A percentile compares a stretch with the other conserved stretches of the same genome.
Conservation (phyloP, 2,329 filamentous ascomycete species). For the Colletotrichum tamarilloi region DNA sequence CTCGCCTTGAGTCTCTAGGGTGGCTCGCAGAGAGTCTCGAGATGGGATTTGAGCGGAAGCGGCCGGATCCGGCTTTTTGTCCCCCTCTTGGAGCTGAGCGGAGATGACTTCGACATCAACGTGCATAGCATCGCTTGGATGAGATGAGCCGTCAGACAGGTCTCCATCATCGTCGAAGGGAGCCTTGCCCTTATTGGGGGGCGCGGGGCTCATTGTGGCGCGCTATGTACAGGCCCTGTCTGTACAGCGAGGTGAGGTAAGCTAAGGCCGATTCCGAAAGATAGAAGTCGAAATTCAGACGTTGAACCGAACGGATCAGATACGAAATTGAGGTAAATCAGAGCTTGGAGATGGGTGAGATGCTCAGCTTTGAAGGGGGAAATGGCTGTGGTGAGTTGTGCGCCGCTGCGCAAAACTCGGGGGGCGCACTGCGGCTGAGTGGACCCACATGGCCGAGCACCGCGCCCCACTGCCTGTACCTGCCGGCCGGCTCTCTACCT, state of each 20-base stretch:
- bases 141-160: neutral
- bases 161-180: neutral
- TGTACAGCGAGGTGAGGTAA: too few relatives aligned
- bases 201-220: slow-evolving; percentile 10
- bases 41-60: too few relatives aligned
- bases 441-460: neutral
- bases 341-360: neutral
- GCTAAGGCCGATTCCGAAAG: neutral
- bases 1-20: neutral
- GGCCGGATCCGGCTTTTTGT: neutral
- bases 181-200: neutral
- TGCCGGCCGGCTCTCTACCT: neutral
- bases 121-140: neutral
- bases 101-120: neutral
- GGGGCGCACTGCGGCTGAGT: slow-evolving; percentile 2
- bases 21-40: too few relatives aligned
- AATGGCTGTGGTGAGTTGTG: slow-evolving; percentile 16
- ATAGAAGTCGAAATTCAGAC: neutral
- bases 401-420: slow-evolving; percentile 30
- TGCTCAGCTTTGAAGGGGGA: neutral
- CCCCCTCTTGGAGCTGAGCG: neutral
- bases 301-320: neutral
- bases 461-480: neutral
- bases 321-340: neutral
- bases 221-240: neutral